Evolutionary conservation across 306 rosid genomes (phyloP).

Genomic region (Castanopsis chinensis): DNA sequence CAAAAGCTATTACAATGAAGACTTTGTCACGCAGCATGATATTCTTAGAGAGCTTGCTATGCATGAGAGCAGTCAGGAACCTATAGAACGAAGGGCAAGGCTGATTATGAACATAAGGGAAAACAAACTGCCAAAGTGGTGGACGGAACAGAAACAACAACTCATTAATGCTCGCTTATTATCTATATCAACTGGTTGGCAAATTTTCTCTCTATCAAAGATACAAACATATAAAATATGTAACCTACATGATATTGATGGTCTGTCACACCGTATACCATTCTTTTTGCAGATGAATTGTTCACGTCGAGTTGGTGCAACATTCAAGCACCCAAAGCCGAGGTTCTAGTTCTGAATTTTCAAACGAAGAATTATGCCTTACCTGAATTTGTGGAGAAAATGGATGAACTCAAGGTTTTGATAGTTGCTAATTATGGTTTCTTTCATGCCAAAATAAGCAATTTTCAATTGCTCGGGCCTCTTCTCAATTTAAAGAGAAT

Average conservation of each 20-base stretch:
- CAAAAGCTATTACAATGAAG: constrained; percentile 51
- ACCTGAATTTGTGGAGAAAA: constrained; percentile 38
- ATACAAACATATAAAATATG: neutral
- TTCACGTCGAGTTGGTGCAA: constrained; percentile 46
- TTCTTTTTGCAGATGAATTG: constrained; percentile 45
- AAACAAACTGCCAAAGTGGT: constrained; percentile 49
- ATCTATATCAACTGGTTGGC: constrained; percentile 68
- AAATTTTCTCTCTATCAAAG: constrained; percentile 4
- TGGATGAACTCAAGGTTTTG: constrained; percentile 48
- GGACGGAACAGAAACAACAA: constrained; percentile 34
- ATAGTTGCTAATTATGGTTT: constrained; percentile 38
- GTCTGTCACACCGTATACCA: neutral
- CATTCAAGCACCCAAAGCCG: constrained; percentile 42
- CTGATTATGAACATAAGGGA: constrained; percentile 41
- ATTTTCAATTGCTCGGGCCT: constrained; percentile 29
- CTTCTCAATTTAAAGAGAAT: constrained; percentile 47
- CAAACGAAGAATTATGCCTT: constrained; percentile 34
- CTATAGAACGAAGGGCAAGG: constrained; percentile 39
- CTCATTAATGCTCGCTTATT: constrained; percentile 27
- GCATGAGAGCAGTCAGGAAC: constrained; percentile 15
- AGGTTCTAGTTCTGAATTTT: constrained; percentile 60
- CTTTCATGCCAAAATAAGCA: constrained; percentile 25
- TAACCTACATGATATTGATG: neutral
- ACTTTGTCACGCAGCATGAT: constrained; percentile 52
- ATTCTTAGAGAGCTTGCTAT: constrained; percentile 67